Base-by-base conservation (phyloP, 306 rosid genomes). In the Coriaria nepalensis region DNA sequence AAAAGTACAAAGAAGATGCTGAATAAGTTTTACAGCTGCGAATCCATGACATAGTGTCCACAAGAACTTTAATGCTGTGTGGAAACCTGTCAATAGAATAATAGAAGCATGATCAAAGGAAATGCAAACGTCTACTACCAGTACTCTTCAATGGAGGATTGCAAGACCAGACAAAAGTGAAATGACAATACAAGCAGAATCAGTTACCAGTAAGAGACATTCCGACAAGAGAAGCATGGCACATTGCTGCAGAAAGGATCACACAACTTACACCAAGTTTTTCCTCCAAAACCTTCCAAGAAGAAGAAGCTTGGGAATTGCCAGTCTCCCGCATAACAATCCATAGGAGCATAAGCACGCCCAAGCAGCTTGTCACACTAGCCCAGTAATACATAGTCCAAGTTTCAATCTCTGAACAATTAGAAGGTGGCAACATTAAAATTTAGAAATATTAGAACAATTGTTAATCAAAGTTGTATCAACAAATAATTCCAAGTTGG, bases 11-110 rank as follows among this genome's bases (percentile, higher is more conserved):
- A 90, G 81, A 55, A 81, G 71, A 73, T 85, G 83, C 62, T 55
- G 83, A 60, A 84, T 79, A 40, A 90, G 63, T 63, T 68, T 84
- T 46, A 80, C 81, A 6, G 93, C 87, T 4, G 75, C 85, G 55
- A 85, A 68, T 65, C 94, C 98, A 53, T 90, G 94, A 68, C 71
- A 79, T 63, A 77, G 64, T 52, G 77, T 73, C 98, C 98, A 90
- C 3, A 66, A 59, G 46, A 82, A 68, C 77, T 73, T 77, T 43
- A 79, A 47, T 34, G 63, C 55, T n/a, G 66, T 59, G 29, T 61
- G 63, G 58, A 75, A 60, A 43, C 81, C 94, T 90, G 81, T 8
- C 29, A 36, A 37, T 37, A 38, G 13, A 34, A 29, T 15, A 41
- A 20, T 69, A 63, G n/a, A 12, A 51, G 38, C 14, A 43, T 49